phyloP scores from a whole-genome alignment of 176 grass and related monocot species.

The Aegilops longissima region DNA sequence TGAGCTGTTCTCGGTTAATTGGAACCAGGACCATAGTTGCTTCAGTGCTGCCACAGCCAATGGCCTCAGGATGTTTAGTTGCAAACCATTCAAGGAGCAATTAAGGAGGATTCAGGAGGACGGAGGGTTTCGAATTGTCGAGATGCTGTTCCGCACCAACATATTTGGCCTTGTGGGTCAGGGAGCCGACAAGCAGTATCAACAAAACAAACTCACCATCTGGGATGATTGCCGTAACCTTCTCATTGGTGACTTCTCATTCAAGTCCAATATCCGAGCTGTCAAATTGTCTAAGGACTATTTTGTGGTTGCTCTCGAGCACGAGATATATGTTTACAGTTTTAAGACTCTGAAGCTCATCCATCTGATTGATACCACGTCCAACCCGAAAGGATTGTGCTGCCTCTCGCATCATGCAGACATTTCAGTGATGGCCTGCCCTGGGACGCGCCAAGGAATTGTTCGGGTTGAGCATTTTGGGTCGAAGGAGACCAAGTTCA shows the following conservation, averaged over 20 bases:
- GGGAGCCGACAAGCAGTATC: constrained; percentile 37
- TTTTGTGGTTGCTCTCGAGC: constrained; percentile 59
- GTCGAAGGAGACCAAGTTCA: constrained; percentile 36
- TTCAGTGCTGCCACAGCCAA: constrained; percentile 63
- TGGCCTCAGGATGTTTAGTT: constrained; percentile 60
- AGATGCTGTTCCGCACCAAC: constrained; percentile 59
- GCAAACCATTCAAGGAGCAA: constrained; percentile 45
- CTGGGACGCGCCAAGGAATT: constrained; percentile 35
- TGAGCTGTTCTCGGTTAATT: constrained; percentile 50
- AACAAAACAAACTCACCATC: constrained; percentile 31
- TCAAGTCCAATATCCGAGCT: constrained; percentile 43
- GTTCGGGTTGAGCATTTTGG: constrained; percentile 52
- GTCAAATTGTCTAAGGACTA: constrained; percentile 38
- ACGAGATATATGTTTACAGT: constrained; percentile 45
- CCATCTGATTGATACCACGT: constrained; percentile 42
- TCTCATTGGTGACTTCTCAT: constrained; percentile 33
- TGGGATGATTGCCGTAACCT: constrained; percentile 37
- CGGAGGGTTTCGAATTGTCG: constrained; percentile 55
- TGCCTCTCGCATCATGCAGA: constrained; percentile 55
- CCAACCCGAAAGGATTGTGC: constrained; percentile 59
- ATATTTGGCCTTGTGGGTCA: constrained; percentile 44
- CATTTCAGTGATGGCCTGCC: constrained; percentile 56
- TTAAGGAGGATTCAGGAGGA: constrained; percentile 49
- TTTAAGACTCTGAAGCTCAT: constrained; percentile 36
- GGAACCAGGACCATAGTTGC: constrained; percentile 64